Conservation (phyloP, 495 filamentous ascomycete genomes). For the Neurospora sp. region DNA sequence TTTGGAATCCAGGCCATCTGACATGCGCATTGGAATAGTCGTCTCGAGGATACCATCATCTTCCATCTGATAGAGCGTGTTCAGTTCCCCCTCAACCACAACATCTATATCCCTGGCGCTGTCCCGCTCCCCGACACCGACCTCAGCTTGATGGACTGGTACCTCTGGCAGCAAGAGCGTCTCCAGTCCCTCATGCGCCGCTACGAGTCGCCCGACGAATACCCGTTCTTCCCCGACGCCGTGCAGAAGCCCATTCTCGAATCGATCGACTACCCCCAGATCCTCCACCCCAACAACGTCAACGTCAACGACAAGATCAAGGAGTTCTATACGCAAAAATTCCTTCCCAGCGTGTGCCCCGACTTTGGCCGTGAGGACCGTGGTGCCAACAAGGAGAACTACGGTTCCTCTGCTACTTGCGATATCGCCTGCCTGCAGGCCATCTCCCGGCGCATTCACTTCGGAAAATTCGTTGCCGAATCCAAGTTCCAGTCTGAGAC, state of each 20-base stretch:
- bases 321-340: slow-evolving; percentile 65
- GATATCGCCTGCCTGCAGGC: slow-evolving; percentile 90
- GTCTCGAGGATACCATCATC: slow-evolving; percentile 95
- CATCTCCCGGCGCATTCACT: slow-evolving; percentile 85
- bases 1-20: background rate
- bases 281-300: slow-evolving; percentile 86
- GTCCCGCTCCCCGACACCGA: slow-evolving; percentile 59
- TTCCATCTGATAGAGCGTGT: slow-evolving; percentile 97
- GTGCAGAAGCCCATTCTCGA: slow-evolving; percentile 73
- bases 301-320: slow-evolving; percentile 88
- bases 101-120: slow-evolving; percentile 77
- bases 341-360: slow-evolving; percentile 75
- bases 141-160: slow-evolving; percentile 87
- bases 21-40: slow-evolving; percentile 39
- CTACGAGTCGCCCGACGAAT: slow-evolving; percentile 93
- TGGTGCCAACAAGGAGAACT: slow-evolving; percentile 85
- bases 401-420: slow-evolving; percentile 82
- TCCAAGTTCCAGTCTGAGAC: slow-evolving; percentile 87
- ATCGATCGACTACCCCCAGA: slow-evolving; percentile 79
- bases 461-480: slow-evolving; percentile 98
- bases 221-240: slow-evolving; percentile 87
- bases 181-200: slow-evolving; percentile 91
- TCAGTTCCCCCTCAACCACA: slow-evolving; percentile 88
- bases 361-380: slow-evolving; percentile 61
- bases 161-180: slow-evolving; percentile 78